These are phyloP conservation scores for Jasminum sambac DNA, from an alignment of 257 asterid genomes.

Conservation along the genomic window DNA sequence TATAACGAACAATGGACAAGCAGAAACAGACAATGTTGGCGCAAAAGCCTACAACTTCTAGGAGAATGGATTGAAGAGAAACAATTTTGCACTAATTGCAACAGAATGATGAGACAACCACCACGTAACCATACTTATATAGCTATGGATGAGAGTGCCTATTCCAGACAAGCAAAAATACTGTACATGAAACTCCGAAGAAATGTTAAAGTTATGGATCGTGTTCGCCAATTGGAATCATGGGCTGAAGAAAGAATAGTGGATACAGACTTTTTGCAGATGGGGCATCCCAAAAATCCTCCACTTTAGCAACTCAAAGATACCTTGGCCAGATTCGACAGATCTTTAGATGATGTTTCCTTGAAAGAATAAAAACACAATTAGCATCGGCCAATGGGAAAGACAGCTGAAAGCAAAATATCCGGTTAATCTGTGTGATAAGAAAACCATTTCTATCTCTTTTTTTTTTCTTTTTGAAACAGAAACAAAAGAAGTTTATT, in stretches of 20 bases:
- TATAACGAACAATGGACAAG: conserved; percentile 9
- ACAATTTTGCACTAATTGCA: too few species aligned
- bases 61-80: neutral
- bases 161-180: conserved; percentile 30
- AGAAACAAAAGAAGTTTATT: too few species aligned
- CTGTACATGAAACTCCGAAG: conserved; percentile 94
- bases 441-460: too few species aligned
- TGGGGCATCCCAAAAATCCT: conserved; percentile 64
- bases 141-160: neutral
- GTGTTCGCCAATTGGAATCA: conserved; percentile 95
- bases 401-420: neutral
- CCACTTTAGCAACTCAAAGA: conserved; percentile 92
- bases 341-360: conserved; percentile 94
- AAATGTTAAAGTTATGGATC: conserved; percentile 90
- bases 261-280: conserved; percentile 62
- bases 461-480: too few species aligned
- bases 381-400: conserved; percentile 14
- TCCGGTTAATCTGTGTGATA: neutral
- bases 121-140: neutral
- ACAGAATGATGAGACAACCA: conserved; percentile 22
- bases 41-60: conserved; percentile 11
- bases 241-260: conserved; percentile 62
- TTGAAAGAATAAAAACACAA: conserved; percentile 30
- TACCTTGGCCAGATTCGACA: conserved; percentile 86
- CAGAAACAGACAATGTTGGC: conserved; percentile 4